A percentile compares a stretch with the other conserved stretches of the same genome.
These are phyloP conservation scores for Pseudoscleropodium purum DNA, from an alignment of 225 moss, liverwort and hornwort species.

Conservation along the genomic window DNA sequence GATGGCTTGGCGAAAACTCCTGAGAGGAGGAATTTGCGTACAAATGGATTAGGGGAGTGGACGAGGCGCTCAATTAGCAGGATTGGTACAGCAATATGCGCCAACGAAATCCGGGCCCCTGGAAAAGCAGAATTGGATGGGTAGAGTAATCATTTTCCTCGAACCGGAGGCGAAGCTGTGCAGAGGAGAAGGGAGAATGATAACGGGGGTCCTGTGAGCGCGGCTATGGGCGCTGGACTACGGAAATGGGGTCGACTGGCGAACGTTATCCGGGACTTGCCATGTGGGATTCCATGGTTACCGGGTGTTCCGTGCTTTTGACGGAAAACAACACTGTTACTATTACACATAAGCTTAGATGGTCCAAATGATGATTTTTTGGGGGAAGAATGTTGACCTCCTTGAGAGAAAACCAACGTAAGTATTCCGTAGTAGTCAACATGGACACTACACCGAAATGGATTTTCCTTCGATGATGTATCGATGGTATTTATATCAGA, in stretches of 20 bases:
- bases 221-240: not conserved
- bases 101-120: not conserved
- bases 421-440: no score
- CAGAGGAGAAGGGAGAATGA: not conserved
- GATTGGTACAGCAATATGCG: not conserved
- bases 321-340: not conserved
- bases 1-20: not conserved
- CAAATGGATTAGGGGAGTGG: not conserved
- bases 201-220: not conserved
- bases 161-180: not conserved
- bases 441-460: no score
- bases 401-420: no score
- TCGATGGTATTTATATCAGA: no score
- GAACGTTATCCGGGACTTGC: conserved; percentile 6
- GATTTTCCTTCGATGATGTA: no score
- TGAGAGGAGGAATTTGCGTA: not conserved
- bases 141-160: not conserved
- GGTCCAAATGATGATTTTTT: no score
- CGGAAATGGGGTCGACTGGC: not conserved
- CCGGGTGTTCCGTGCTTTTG: not conserved
- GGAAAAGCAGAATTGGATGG: not conserved
- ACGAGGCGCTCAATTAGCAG: not conserved
- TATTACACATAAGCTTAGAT: no score
- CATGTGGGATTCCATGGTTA: conserved; percentile 2
- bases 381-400: no score